Evolutionary conservation across 208 protist genomes (phyloP).

Genomic region (Leishmania tarentolae): DNA sequence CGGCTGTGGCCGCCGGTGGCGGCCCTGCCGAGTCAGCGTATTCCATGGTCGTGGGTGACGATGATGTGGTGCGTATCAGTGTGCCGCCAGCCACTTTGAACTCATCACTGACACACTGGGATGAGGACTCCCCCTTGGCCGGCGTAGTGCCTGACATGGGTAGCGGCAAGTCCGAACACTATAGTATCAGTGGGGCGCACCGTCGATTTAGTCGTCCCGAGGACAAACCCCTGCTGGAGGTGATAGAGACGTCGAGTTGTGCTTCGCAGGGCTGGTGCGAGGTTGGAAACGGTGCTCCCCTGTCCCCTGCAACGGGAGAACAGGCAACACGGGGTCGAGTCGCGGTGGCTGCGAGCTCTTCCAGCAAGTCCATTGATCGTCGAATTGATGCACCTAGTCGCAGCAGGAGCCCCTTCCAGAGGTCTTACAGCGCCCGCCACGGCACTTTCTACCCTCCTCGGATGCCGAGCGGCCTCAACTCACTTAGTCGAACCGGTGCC

Average conservation of each 20-base stretch:
- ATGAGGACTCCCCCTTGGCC: neutral
- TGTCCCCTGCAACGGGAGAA: neutral
- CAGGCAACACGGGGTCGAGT: slow-evolving; percentile 1
- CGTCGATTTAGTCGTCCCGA: slow-evolving; percentile 25
- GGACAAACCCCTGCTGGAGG: slow-evolving; percentile 25
- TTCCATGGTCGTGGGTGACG: slow-evolving; percentile 11
- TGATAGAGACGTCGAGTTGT: slow-evolving; percentile 33
- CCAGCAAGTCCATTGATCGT: neutral
- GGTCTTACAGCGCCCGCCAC: neutral
- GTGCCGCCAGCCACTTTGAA: slow-evolving; percentile 1
- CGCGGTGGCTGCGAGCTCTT: neutral
- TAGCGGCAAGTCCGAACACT: slow-evolving; percentile 5
- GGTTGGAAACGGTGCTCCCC: neutral
- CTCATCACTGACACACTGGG: neutral
- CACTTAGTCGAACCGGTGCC: slow-evolving; percentile 27
- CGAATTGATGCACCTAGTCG: neutral
- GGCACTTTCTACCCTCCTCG: neutral
- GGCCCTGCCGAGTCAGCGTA: slow-evolving; percentile 4
- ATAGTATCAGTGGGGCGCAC: slow-evolving; percentile 4
- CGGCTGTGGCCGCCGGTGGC: neutral
- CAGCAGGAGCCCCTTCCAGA: neutral
- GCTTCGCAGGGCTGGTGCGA: slow-evolving; percentile 16
- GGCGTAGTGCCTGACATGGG: slow-evolving; percentile 3
- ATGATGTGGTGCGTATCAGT: slow-evolving; percentile 19
- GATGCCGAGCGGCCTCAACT: slow-evolving; percentile 14